Conservation (phyloP, 2,329 filamentous ascomycete species). For the Ciborinia camelliae region DNA sequence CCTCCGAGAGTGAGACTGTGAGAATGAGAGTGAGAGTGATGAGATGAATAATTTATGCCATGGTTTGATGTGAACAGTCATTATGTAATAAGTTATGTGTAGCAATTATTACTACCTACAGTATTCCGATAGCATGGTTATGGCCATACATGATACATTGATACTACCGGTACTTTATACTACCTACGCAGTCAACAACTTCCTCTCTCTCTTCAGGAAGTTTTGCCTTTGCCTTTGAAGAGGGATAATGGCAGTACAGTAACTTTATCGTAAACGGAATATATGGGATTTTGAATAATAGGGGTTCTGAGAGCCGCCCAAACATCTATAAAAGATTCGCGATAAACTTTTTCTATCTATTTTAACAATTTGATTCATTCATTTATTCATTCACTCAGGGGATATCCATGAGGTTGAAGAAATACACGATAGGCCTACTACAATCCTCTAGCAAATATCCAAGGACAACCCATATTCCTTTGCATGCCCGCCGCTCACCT, state of each 20-base stretch:
- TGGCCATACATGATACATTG: no score
- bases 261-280: background rate
- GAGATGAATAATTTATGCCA: background rate
- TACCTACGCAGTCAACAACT: background rate
- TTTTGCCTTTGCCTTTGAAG: background rate
- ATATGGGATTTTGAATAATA: background rate
- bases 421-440: background rate
- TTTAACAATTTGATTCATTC: no score
- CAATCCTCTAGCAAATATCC: background rate
- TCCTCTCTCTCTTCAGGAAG: background rate
- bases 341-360: background rate
- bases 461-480: slow-evolving; percentile 6
- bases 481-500: no score
- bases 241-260: background rate
- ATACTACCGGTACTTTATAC: no score
- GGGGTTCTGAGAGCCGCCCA: background rate
- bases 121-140: background rate
- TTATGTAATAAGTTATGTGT: background rate
- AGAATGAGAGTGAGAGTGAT: no score
- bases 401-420: background rate
- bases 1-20: no score
- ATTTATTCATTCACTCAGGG: background rate
- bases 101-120: no score
- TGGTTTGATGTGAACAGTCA: background rate
- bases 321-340: background rate